These are phyloP conservation scores for Rachicladosporium sp. DNA, from an alignment of 2,329 filamentous ascomycete species.

Conservation along the genomic window DNA sequence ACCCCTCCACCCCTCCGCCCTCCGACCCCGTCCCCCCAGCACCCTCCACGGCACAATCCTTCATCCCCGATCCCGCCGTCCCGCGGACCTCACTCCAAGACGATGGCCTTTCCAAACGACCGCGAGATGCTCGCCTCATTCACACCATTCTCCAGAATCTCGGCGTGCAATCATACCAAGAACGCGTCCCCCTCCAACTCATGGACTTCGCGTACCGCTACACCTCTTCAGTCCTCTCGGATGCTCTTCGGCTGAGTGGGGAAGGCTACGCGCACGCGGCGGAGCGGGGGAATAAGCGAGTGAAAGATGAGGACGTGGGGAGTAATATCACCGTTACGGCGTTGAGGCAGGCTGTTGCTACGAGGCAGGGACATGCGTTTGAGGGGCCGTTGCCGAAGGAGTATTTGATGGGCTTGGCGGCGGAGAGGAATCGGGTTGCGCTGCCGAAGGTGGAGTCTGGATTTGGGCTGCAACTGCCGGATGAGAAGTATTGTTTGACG, in stretches of 20 bases:
- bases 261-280: constrained; percentile 45
- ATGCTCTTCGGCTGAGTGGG: constrained; percentile 55
- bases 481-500: constrained; percentile 49
- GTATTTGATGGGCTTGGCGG: constrained; percentile 62
- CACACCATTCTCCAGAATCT: constrained; percentile 69
- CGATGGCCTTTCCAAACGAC: constrained; percentile 38
- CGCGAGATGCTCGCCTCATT: constrained; percentile 66
- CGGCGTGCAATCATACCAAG: constrained; percentile 67
- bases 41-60: constrained; percentile 8
- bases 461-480: constrained; percentile 47
- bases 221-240: constrained; percentile 57
- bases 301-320: constrained; percentile 29
- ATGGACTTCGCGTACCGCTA: constrained; percentile 82
- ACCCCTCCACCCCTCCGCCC: constrained; percentile 19
- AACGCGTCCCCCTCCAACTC: constrained; percentile 68
- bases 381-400: constrained; percentile 55
- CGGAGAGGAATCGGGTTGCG: constrained; percentile 54
- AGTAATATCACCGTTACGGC: constrained; percentile 51
- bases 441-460: constrained; percentile 46
- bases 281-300: constrained; percentile 9
- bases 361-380: constrained; percentile 58
- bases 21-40: constrained; percentile 12
- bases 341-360: constrained; percentile 59
- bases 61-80: constrained; percentile 12
- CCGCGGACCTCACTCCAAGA: constrained; percentile 23